Percentiles rank a stretch among this genome's conserved stretches.
Conservation (phyloP, 2,329 filamentous ascomycete species). For the Aspergillus uvarum region DNA sequence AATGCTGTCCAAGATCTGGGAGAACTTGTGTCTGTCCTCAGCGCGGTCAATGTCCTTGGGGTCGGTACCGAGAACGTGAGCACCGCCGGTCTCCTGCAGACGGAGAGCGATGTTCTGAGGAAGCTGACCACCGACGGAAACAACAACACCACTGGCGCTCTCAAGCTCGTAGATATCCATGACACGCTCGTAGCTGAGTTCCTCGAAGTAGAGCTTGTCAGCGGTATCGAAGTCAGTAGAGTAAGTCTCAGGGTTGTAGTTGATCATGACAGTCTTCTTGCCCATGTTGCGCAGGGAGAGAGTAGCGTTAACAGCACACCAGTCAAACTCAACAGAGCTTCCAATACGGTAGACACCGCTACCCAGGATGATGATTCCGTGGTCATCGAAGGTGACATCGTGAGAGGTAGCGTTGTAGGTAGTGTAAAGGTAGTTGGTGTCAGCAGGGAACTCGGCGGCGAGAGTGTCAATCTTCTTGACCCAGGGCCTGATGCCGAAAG, state of each 20-base stretch:
- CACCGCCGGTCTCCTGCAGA: slow-evolving; percentile 85
- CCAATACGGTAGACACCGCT: slow-evolving; percentile 97
- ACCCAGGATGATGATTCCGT: slow-evolving; percentile 84
- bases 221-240: slow-evolving; percentile 84
- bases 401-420: slow-evolving; percentile 96
- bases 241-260: slow-evolving; percentile 82
- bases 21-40: slow-evolving; percentile 98
- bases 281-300: slow-evolving; percentile 80
- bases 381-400: slow-evolving; percentile 90
- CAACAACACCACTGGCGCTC: slow-evolving; percentile 78
- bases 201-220: slow-evolving; percentile 94
- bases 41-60: slow-evolving; percentile 96
- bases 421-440: slow-evolving; percentile 95
- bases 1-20: slow-evolving; percentile 93
- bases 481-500: slow-evolving; percentile 88
- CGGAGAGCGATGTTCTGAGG: slow-evolving; percentile 96
- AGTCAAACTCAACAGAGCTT: slow-evolving; percentile 97
- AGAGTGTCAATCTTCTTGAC: slow-evolving; percentile 99
- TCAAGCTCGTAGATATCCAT: slow-evolving; percentile 99
- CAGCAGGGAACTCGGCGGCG: slow-evolving; percentile 91
- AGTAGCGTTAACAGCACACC: slow-evolving; percentile 92
- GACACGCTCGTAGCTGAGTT: slow-evolving; percentile 92
- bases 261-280: slow-evolving; percentile 98
- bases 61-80: slow-evolving; percentile 88
- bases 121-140: slow-evolving; percentile 92